Evolutionary conservation across 345 rosid species (phyloP).

Genomic region (Eucalyptus brandiana): DNA sequence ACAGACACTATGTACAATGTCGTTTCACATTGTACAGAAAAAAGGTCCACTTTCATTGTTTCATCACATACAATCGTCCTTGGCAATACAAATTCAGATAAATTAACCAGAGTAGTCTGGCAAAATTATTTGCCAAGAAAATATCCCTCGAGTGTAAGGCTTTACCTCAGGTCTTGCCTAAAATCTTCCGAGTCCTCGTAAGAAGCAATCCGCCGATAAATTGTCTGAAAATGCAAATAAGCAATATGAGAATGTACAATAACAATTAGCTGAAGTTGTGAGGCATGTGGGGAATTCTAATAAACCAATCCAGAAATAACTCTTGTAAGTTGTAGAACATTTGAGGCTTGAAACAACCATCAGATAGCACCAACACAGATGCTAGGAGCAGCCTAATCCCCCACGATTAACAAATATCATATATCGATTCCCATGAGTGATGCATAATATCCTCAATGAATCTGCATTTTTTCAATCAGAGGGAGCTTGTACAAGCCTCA

Average conservation of each 20-base stretch:
- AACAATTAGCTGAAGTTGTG: neutral
- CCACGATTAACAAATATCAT: neutral
- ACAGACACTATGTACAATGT: neutral
- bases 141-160: neutral
- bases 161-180: conserved; percentile 67
- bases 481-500: neutral
- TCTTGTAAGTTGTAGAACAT: neutral
- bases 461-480: neutral
- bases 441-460: neutral
- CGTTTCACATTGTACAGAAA: neutral
- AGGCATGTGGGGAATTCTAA: neutral
- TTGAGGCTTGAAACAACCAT: neutral
- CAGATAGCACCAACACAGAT: neutral
- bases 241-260: neutral
- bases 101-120: neutral
- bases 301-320: neutral
- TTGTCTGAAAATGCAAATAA: conserved; percentile 28
- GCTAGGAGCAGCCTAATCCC: neutral
- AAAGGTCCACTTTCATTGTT: neutral
- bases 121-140: neutral
- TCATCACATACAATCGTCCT: neutral
- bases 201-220: conserved; percentile 53
- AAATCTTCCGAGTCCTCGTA: conserved; percentile 59
- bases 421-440: neutral
- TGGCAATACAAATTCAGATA: neutral